Evolutionary conservation across 2,329 filamentous ascomycete genomes (phyloP), one percentile per base, ranked within the genome.

Genomic region (Alternaria arbusti): DNA sequence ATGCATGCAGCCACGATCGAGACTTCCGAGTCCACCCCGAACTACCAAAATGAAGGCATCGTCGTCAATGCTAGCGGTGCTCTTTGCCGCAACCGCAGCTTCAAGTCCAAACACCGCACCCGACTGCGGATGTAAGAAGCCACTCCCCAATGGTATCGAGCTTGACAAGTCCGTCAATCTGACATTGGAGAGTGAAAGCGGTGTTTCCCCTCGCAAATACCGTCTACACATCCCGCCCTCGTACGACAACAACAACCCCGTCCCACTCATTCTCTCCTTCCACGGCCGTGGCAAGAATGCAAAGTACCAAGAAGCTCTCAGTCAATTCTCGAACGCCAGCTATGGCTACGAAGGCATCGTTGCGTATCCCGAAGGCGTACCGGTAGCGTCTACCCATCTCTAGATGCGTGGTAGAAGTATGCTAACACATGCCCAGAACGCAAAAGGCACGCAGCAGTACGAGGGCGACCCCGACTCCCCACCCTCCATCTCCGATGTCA

Each of bases 191-290:
- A 78, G 76, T 57, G 49, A 70, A 30, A 76, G 73, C 26, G 78
- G 78, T 15, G 47, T 72, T 3, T 57, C 70, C 7, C 61, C 69
- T 10, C 78, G 81, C 8, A 74, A 72, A 9, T 82, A 80, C 52
- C 75, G 74, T 15, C 69, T 83, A 6, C 78, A 82, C 50, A 68
- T 83, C 5, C 81, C 82, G 2, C 51, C 75, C 32, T 76, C 71
- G 40, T 86, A 85, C 72, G 65, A 81, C 22, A 61, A 61, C 11
- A 71, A 75, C 50, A 78, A 57, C 1, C 75, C 81, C 3, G 71
- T 79, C 0, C 79, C 83, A 1, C 58, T 86, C 26, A 83, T 85
- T 36, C 74, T 86, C 32, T 84, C 84, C 6, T 86, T 82, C 67
- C 84, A 86, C 60, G 84, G 84, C 5, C 78, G 80, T 6, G 70